Evolutionary conservation across 2,329 filamentous ascomycete genomes (phyloP).

Genomic region (Fusarium sp.): DNA sequence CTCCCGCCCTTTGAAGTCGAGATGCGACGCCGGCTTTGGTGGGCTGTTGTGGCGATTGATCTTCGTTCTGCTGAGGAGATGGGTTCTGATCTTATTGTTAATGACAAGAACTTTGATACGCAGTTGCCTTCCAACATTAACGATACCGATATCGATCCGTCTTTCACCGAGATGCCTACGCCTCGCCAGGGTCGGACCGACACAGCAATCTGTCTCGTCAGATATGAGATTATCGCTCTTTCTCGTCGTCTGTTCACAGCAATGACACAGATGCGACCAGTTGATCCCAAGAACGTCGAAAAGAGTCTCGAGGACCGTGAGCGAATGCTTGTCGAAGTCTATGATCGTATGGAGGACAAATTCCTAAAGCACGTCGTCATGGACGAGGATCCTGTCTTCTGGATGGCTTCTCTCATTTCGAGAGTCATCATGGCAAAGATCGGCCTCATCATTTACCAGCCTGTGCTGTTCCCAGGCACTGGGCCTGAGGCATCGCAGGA

Average conservation of each 20-base stretch:
- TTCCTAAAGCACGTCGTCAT: slow-evolving; percentile 29
- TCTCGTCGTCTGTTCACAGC: slow-evolving; percentile 28
- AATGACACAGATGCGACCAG: slow-evolving; percentile 28
- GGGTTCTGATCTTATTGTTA: slow-evolving; percentile 33
- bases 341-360: slow-evolving; percentile 35
- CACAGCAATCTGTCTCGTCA: slow-evolving; percentile 27
- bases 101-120: slow-evolving; percentile 30
- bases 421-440: slow-evolving; percentile 34
- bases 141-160: slow-evolving; percentile 33
- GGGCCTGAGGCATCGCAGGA: slow-evolving; percentile 27
- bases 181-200: slow-evolving; percentile 34
- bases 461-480: slow-evolving; percentile 31
- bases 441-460: slow-evolving; percentile 33
- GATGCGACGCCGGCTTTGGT: slow-evolving; percentile 39
- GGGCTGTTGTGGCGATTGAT: slow-evolving; percentile 32
- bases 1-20: slow-evolving; percentile 34
- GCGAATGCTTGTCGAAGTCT: slow-evolving; percentile 33
- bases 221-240: slow-evolving; percentile 29
- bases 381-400: slow-evolving; percentile 30
- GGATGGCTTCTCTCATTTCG: slow-evolving; percentile 33
- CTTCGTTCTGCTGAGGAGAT: slow-evolving; percentile 34
- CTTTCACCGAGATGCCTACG: slow-evolving; percentile 22
- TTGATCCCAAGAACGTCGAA: slow-evolving; percentile 23
- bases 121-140: slow-evolving; percentile 36
- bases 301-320: slow-evolving; percentile 36